Conservation (phyloP, 257 asterid species). For the Verbascum thapsus region DNA sequence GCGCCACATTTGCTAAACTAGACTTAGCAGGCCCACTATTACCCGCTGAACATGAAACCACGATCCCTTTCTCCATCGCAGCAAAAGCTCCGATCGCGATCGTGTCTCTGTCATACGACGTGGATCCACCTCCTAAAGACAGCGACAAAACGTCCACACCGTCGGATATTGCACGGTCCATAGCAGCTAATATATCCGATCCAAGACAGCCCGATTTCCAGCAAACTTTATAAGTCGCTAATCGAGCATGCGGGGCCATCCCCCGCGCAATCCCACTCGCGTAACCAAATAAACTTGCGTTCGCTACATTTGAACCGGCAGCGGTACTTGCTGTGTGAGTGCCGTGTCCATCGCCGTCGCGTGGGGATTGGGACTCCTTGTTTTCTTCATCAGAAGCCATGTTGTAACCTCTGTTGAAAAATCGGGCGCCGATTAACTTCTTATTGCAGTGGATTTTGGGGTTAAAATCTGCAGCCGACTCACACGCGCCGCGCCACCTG, state of each 20-base stretch:
- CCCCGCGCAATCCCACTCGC: constrained; percentile 69
- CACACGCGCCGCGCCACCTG: constrained; percentile 44
- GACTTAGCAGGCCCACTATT: constrained; percentile 46
- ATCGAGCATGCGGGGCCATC: constrained; percentile 58
- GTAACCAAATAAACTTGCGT: constrained; percentile 56
- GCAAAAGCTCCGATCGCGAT: constrained; percentile 59
- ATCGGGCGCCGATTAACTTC: constrained; percentile 47
- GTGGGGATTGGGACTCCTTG: constrained; percentile 40
- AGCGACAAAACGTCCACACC: constrained; percentile 66
- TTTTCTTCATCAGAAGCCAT: constrained; percentile 19
- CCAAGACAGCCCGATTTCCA: constrained; percentile 53
- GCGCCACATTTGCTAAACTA: constrained; percentile 51
- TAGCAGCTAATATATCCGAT: constrained; percentile 61
- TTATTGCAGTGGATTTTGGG: constrained; percentile 41
- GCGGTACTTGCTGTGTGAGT: constrained; percentile 68
- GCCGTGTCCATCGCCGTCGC: constrained; percentile 69
- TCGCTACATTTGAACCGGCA: constrained; percentile 46
- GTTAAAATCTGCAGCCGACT: constrained; percentile 33
- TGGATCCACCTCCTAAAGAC: constrained; percentile 53
- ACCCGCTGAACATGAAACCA: constrained; percentile 65
- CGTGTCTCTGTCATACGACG: constrained; percentile 38
- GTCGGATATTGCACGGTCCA: constrained; percentile 67
- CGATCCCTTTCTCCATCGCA: constrained; percentile 64
- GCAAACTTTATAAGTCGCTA: constrained; percentile 68
- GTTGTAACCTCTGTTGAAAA: constrained; percentile 35